Conservation (phyloP, 1,139 yeast species). For the Hanseniaspora sp. region DNA sequence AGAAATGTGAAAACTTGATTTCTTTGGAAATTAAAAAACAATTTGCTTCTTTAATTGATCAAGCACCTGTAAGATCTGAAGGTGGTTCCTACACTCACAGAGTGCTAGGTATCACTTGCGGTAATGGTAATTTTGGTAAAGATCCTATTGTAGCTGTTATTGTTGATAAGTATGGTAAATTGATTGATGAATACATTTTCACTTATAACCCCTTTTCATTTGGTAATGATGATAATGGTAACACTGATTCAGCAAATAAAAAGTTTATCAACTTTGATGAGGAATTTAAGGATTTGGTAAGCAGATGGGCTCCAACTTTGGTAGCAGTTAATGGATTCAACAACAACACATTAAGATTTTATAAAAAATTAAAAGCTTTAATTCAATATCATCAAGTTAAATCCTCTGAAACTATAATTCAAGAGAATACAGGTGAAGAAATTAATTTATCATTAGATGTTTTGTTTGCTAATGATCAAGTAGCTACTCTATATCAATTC, state of each 20-base stretch:
- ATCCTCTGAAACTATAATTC: slow-evolving; percentile 19
- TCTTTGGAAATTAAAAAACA: slow-evolving; percentile 59
- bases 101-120: slow-evolving; percentile 71
- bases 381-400: slow-evolving; percentile 49
- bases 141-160: slow-evolving; percentile 82
- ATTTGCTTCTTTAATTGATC: slow-evolving; percentile 66
- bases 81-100: slow-evolving; percentile 72
- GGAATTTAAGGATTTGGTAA: slow-evolving; percentile 45
- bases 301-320: slow-evolving; percentile 63
- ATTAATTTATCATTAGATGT: slow-evolving; percentile 27
- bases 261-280: slow-evolving; percentile 47
- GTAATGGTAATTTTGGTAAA: slow-evolving; percentile 66
- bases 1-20: slow-evolving; percentile 63
- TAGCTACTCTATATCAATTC: slow-evolving; percentile 77
- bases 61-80: slow-evolving; percentile 82
- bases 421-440: slow-evolving; percentile 6
- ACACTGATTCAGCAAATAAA: slow-evolving; percentile 41
- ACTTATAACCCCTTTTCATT: slow-evolving; percentile 51
- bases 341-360: slow-evolving; percentile 55
- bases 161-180: slow-evolving; percentile 69
- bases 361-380: slow-evolving; percentile 46
- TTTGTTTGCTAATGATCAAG: slow-evolving; percentile 85
- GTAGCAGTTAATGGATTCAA: slow-evolving; percentile 83
- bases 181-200: slow-evolving; percentile 65
- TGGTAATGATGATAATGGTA: slow-evolving; percentile 41